Conservation (phyloP, 176 grass and related monocot genomes). For the Carex myosuroides region DNA sequence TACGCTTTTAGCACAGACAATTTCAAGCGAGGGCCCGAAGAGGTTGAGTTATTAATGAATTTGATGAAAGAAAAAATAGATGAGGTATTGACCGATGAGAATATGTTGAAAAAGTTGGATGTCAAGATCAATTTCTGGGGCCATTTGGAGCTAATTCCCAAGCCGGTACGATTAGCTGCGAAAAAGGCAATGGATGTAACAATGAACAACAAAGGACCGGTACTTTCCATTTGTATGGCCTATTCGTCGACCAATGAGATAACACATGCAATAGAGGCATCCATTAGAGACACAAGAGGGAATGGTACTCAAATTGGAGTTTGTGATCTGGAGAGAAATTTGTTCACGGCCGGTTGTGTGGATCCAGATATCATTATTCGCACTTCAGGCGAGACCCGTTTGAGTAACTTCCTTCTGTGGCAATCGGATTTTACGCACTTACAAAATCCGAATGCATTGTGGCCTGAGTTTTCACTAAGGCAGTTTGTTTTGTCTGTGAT, state of each 20-base stretch:
- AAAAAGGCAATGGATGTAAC: slow-evolving; percentile 53
- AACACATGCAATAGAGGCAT: slow-evolving; percentile 36
- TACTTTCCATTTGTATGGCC: slow-evolving; percentile 70
- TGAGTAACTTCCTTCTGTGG: slow-evolving; percentile 93
- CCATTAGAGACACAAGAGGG: slow-evolving; percentile 32
- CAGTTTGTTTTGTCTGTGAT: slow-evolving; percentile 55
- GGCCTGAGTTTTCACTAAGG: slow-evolving; percentile 65
- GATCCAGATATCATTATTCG: slow-evolving; percentile 76
- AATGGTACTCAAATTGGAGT: slow-evolving; percentile 14
- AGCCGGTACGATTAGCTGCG: slow-evolving; percentile 45
- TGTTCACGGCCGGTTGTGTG: slow-evolving; percentile 44
- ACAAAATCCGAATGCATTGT: slow-evolving; percentile 50
- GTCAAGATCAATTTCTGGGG: slow-evolving; percentile 80
- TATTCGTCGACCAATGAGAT: slow-evolving; percentile 89
- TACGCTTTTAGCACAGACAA: slow-evolving; percentile 97
- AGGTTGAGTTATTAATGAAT: slow-evolving; percentile 62
- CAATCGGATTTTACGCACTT: slow-evolving; percentile 59
- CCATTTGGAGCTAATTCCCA: slow-evolving; percentile 41
- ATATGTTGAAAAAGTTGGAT: slow-evolving; percentile 45
- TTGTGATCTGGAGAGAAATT: slow-evolving; percentile 47
- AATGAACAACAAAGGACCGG: slow-evolving; percentile 44
- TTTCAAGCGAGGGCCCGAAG: slow-evolving; percentile 54
- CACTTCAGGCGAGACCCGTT: slow-evolving; percentile 62
- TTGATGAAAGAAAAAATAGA: slow-evolving; percentile 80
- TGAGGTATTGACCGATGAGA: slow-evolving; percentile 40